Evolutionary conservation across 23 red algal genomes (phyloP).

Genomic region (Gracilaria gracilis): DNA sequence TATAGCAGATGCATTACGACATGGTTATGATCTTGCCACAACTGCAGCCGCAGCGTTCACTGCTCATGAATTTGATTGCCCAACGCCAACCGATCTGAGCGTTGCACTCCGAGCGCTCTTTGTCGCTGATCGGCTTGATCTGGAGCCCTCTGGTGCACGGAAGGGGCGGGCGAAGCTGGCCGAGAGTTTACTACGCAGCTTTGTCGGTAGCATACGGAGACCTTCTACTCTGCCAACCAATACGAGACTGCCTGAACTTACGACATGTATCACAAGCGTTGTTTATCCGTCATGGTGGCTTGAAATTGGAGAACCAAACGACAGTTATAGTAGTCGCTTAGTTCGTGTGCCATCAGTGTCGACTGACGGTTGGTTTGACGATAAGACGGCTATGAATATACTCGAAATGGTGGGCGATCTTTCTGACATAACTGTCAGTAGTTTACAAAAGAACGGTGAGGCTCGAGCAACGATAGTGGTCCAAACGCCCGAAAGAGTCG

Average conservation of each 20-base stretch:
- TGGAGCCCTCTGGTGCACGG: constrained; percentile 46
- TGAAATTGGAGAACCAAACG: constrained; percentile 38
- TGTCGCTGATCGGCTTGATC: constrained; percentile 59
- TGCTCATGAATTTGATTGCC: constrained; percentile 65
- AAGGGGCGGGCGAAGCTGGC: constrained; percentile 59
- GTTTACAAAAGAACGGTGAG: constrained; percentile 38
- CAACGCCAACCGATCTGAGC: constrained; percentile 51
- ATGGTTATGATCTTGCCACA: constrained; percentile 55
- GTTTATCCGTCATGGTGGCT: constrained; percentile 78
- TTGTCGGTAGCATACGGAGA: constrained; percentile 58
- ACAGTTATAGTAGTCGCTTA: background rate
- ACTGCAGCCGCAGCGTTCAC: constrained; percentile 57
- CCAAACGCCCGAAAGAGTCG: constrained; percentile 37
- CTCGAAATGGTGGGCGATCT: constrained; percentile 68
- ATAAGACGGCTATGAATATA: constrained; percentile 32
- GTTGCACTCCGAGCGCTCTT: constrained; percentile 43
- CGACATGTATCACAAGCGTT: constrained; percentile 63
- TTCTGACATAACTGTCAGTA: constrained; percentile 49
- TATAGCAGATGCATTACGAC: constrained; percentile 60
- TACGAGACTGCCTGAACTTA: constrained; percentile 63
- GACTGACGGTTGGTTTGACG: constrained; percentile 17
- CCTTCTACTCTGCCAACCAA: constrained; percentile 27
- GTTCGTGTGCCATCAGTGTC: constrained; percentile 29
- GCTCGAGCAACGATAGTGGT: constrained; percentile 64
- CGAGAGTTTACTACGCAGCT: constrained; percentile 46